phyloP scores from a whole-genome alignment of 1,139 yeast genomes.

The Arxiozyma heterogenica region DNA sequence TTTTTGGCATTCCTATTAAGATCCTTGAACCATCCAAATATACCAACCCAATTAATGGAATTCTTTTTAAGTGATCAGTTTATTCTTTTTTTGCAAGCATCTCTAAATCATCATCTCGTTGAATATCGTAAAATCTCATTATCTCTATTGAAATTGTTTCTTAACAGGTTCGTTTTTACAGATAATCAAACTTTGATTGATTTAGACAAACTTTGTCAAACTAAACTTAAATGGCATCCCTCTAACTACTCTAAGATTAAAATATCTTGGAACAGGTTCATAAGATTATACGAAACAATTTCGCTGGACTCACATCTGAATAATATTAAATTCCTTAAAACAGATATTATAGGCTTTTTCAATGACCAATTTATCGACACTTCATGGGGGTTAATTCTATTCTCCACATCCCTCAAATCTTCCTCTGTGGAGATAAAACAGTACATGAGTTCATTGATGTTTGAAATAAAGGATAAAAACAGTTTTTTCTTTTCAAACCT shows the following conservation, averaged over 20 bases:
- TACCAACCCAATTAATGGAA: constrained; percentile 29
- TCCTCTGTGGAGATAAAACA: constrained; percentile 73
- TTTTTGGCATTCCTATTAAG: constrained; percentile 51
- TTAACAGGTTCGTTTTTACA: constrained; percentile 31
- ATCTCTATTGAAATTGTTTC: constrained; percentile 54
- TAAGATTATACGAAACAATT: constrained; percentile 68
- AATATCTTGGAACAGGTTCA: constrained; percentile 61
- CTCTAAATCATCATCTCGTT: constrained; percentile 49
- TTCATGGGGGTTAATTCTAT: constrained; percentile 61
- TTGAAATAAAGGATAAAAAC: constrained; percentile 42
- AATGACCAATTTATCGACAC: constrained; percentile 49
- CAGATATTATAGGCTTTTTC: constrained; percentile 52
- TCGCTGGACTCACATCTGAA: constrained; percentile 82
- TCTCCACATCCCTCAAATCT: constrained; percentile 70
- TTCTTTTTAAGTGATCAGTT: constrained; percentile 37
- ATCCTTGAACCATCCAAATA: constrained; percentile 31
- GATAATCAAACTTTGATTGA: constrained; percentile 9
- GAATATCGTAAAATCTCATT: constrained; percentile 68
- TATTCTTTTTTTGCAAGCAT: constrained; percentile 53
- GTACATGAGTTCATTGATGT: constrained; percentile 49
- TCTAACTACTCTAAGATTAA: constrained; percentile 30
- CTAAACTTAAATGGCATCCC: constrained; percentile 43
- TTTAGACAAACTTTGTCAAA: constrained; percentile 32
- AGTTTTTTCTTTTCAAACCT: constrained; percentile 40
- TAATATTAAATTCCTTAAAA: constrained; percentile 70